Conservation (phyloP, 495 filamentous ascomycete species). For the Penicillium arizonense region DNA sequence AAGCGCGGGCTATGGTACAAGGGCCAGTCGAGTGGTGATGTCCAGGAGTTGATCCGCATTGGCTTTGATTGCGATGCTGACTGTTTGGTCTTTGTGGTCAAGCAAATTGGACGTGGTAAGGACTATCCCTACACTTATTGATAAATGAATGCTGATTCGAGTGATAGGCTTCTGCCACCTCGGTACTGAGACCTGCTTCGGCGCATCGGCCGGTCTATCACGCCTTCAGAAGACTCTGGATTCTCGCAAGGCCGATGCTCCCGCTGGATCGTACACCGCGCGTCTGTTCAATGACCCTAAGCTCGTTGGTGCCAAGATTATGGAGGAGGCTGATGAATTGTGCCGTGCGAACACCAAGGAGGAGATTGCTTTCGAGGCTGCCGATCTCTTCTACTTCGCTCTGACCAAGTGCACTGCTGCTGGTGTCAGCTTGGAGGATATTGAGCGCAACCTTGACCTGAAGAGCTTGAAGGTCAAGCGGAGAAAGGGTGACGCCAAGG, state of each 20-base stretch:
- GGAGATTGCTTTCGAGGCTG: constrained; percentile 89
- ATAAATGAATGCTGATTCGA: constrained; percentile 13
- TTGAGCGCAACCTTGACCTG: constrained; percentile 87
- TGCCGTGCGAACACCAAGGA: constrained; percentile 79
- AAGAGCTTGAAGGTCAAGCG: constrained; percentile 94
- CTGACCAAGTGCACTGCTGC: constrained; percentile 80
- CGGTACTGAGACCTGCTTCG: constrained; percentile 88
- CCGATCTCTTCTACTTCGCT: constrained; percentile 94
- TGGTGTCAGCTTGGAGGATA: constrained; percentile 80
- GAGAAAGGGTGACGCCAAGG: constrained; percentile 90
- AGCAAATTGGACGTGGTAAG: constrained; percentile 75
- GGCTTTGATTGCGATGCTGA: constrained; percentile 90
- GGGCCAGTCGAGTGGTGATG: constrained; percentile 89
- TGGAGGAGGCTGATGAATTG: constrained; percentile 95
- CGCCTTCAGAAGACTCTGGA: constrained; percentile 82
- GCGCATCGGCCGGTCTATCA: constrained; percentile 73
- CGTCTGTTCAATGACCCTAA: constrained; percentile 88
- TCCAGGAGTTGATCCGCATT: constrained; percentile 82
- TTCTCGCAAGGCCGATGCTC: constrained; percentile 75
- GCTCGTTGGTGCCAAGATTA: constrained; percentile 89
- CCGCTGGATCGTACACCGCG: constrained; percentile 88
- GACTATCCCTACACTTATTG: not conserved
- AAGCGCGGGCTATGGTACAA: constrained; percentile 97
- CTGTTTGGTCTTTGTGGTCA: constrained; percentile 83
- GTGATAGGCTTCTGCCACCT: constrained; percentile 87